phyloP scores from a whole-genome alignment of 305 asterid genomes.

The Andrographis paniculata region DNA sequence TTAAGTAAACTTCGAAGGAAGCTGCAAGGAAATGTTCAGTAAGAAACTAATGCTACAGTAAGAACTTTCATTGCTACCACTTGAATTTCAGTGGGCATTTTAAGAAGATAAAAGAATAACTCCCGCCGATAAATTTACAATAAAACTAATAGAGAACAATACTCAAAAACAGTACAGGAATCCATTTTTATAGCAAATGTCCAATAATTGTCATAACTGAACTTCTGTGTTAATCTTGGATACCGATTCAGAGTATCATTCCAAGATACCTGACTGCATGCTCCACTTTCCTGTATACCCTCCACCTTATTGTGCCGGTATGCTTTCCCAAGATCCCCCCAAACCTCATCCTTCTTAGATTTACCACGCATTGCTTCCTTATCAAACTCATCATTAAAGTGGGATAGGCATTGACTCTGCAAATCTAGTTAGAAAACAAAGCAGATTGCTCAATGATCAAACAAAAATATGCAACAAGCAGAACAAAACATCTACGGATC shows the following conservation, averaged over 20 bases:
- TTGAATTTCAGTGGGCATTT: not conserved
- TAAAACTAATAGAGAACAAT: no score
- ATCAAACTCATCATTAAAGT: constrained; percentile 61
- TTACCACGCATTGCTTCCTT: constrained; percentile 78
- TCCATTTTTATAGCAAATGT: no score
- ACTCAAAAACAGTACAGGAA: no score
- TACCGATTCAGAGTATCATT: constrained; percentile 27
- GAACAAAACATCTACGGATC: no score
- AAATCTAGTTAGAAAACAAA: constrained; percentile 14
- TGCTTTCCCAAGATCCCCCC: constrained; percentile 74
- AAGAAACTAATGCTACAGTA: not conserved
- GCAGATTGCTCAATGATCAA: no score
- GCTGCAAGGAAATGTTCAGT: not conserved
- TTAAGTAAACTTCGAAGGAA: not conserved
- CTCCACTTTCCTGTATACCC: constrained; percentile 24
- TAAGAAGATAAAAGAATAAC: no score
- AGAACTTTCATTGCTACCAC: not conserved
- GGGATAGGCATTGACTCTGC: constrained; percentile 32
- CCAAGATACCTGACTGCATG: constrained; percentile 21
- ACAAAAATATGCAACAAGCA: no score
- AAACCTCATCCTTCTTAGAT: constrained; percentile 71
- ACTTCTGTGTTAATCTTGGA: constrained; percentile 39
- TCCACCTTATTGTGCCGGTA: constrained; percentile 33
- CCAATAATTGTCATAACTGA: not conserved
- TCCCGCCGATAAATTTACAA: no score